Conservation (phyloP, 257 asterid genomes). For the Gentiana straminea region DNA sequence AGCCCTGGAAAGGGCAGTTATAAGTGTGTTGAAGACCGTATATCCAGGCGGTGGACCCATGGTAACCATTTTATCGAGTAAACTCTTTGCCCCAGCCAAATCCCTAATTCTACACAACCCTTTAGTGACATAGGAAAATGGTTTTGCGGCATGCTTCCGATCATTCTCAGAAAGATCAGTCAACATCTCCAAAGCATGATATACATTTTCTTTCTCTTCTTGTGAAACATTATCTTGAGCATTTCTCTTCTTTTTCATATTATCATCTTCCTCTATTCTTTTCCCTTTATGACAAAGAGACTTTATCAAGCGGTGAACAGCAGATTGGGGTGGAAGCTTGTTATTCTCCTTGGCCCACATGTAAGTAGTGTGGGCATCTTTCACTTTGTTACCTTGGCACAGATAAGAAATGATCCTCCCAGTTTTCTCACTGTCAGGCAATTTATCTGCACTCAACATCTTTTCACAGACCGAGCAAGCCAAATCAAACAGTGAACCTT, state of each 20-base stretch:
- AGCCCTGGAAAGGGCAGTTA: slow-evolving; percentile 50
- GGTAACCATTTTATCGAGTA: slow-evolving; percentile 60
- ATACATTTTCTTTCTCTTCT: slow-evolving; percentile 29
- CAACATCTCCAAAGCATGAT: slow-evolving; percentile 52
- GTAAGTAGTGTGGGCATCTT: slow-evolving; percentile 70
- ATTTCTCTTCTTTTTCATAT: not conserved
- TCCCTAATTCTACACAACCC: slow-evolving; percentile 71
- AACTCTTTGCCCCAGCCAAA: slow-evolving; percentile 40
- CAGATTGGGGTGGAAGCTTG: slow-evolving; percentile 30
- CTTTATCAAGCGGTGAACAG: slow-evolving; percentile 38
- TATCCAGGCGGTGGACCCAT: slow-evolving; percentile 82
- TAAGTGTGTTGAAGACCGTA: slow-evolving; percentile 44
- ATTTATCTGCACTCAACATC: slow-evolving; percentile 47
- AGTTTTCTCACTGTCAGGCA: slow-evolving; percentile 44
- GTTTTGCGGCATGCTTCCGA: slow-evolving; percentile 37
- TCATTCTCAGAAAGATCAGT: slow-evolving; percentile 35
- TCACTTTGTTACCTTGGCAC: slow-evolving; percentile 56
- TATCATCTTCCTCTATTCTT: not conserved
- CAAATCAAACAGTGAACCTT: slow-evolving; percentile 46
- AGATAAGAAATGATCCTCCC: slow-evolving; percentile 57
- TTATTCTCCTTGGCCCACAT: slow-evolving; percentile 53
- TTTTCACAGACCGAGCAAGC: slow-evolving; percentile 56
- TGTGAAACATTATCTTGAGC: slow-evolving; percentile 1
- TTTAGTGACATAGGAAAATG: slow-evolving; percentile 47
- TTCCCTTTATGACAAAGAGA: slow-evolving; percentile 35